phyloP scores from a whole-genome alignment of 2,329 filamentous ascomycete genomes.

The Fusarium oligoseptatum region DNA sequence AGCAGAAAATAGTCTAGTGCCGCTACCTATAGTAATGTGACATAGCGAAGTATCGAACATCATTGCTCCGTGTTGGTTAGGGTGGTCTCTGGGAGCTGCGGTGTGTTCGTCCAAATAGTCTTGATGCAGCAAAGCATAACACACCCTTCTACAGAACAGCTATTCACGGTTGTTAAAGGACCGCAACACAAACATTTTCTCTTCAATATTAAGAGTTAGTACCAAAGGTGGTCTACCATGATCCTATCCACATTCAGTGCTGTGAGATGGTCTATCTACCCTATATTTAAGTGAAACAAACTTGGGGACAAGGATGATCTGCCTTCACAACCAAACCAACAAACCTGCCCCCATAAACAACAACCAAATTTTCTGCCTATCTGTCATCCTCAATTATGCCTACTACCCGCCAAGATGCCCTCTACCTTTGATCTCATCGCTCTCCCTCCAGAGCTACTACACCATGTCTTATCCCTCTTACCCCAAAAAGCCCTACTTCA shows the following conservation, averaged over 20 bases:
- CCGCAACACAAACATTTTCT: background rate
- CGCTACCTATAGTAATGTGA: too few species aligned
- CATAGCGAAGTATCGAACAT: background rate
- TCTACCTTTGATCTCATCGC: background rate
- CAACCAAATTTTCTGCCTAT: background rate
- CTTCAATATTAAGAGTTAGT: background rate
- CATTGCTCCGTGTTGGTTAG: background rate
- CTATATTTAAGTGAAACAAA: background rate
- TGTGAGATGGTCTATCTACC: background rate
- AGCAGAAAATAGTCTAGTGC: background rate
- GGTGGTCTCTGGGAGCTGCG: background rate
- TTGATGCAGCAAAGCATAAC: background rate
- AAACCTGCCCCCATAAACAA: background rate
- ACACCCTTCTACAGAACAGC: background rate
- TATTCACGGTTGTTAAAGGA: too few species aligned
- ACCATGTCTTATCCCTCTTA: background rate
- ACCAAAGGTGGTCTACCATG: background rate
- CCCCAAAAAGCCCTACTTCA: background rate
- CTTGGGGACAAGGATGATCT: background rate
- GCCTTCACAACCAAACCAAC: background rate
- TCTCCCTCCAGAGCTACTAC: constrained; percentile 1
- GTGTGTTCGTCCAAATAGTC: background rate
- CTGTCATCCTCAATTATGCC: background rate
- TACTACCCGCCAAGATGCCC: background rate
- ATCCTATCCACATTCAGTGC: background rate